Evolutionary conservation across 2,329 filamentous ascomycete genomes (phyloP), one percentile per base, ranked within the genome.

Genomic region (Chrysoporthe puriensis): DNA sequence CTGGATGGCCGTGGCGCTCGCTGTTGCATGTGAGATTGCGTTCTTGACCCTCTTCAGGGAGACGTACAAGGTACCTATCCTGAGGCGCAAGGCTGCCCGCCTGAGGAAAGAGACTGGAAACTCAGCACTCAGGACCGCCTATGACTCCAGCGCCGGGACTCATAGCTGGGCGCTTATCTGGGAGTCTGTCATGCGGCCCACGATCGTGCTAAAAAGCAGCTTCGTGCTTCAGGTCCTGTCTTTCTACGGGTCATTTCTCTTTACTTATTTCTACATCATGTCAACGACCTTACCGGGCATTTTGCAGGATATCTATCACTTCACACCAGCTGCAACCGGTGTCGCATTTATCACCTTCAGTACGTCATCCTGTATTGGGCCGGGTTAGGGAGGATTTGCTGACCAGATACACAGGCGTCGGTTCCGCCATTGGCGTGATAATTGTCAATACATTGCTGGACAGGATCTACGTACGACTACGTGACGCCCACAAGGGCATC

Each of bases 31-130:
- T 70, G 85, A 87, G 74, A 43, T 85, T 0, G 61, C 82, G 4
- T 85, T 88, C 69, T 73, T 89, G 8, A 77, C 77, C 0, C 82
- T 78, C 72, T 87, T 86, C 72, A 77, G 81, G 6, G 88, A 91
- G 77, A 90, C 88, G 14, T 90, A 90, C 76, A 85, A 84, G 72
- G 81, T 87, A 52, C 77, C 81, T 1, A 87, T 90, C 58, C 75
- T 90, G 54, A 75, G 80, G 56, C 78, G 79, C 3, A 77, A 81
- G 63, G 84, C 78, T 6, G 74, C 74, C 26, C 73, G 73, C 56
- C 68, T 78, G 66, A 73, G 76, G 13, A 56, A 44, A 5, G 77
- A 77, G 61, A 77, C 75, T 1, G 77, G 76, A 1, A 77, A 77
- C 59, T 44, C 66, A 14, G 56, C 71, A 14, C 70, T 79, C 42